These are phyloP conservation scores for Globisporangium paddicum DNA, from an alignment of 352 stramenopile species.

Conservation along the genomic window DNA sequence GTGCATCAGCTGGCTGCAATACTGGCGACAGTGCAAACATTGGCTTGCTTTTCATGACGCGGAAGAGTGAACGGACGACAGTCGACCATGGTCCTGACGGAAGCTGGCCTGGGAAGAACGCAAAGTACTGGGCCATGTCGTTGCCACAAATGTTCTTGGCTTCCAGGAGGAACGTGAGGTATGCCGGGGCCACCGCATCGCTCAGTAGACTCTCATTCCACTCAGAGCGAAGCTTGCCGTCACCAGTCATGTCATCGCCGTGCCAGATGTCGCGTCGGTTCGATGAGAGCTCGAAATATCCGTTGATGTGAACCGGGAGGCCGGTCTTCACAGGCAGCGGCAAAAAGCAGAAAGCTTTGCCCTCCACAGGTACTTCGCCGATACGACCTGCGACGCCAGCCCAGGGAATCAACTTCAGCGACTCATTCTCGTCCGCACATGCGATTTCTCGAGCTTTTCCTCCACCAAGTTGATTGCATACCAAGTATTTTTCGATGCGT, in stretches of 20 bases:
- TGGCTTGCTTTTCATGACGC: constrained; percentile 35
- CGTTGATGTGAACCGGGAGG: constrained; percentile 90
- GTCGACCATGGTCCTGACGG: constrained; percentile 46
- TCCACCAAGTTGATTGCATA: constrained; percentile 88
- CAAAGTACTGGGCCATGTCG: constrained; percentile 32
- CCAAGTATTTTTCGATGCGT: constrained; percentile 48
- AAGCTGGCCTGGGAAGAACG: constrained; percentile 48
- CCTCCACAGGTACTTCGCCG: constrained; percentile 34
- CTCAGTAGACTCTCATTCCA: constrained; percentile 67
- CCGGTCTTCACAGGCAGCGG: constrained; percentile 88
- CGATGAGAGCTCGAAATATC: constrained; percentile 92
- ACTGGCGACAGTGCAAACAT: constrained; percentile 41
- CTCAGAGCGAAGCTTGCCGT: constrained; percentile 72
- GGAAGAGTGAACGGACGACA: constrained; percentile 50
- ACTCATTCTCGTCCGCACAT: constrained; percentile 53
- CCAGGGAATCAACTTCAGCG: constrained; percentile 87
- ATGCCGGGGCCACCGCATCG: constrained; percentile 74
- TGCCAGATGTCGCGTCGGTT: constrained; percentile 85
- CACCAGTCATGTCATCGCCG: constrained; percentile 75
- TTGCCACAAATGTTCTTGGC: constrained; percentile 36
- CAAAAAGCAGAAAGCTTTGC: constrained; percentile 90
- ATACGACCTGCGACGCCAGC: constrained; percentile 81
- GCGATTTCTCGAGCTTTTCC: constrained; percentile 74
- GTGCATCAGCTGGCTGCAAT: background rate
- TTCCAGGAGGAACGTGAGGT: constrained; percentile 59